Base-by-base conservation (phyloP, 352 stramenopile genomes). In the Phytopythium sindhum region DNA sequence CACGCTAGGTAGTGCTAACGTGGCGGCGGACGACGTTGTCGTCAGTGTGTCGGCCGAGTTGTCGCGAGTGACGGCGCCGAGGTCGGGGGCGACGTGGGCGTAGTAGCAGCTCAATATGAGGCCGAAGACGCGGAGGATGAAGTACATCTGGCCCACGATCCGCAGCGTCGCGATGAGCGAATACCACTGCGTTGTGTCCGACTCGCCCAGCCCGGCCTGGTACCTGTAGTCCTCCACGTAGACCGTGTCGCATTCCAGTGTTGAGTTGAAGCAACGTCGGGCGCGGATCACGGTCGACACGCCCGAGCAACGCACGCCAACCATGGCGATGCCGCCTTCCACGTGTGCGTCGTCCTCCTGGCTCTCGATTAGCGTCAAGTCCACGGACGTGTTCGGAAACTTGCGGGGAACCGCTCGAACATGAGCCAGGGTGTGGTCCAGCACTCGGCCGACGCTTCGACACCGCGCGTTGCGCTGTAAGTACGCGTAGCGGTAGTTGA, bases 171-270 rank as follows among this genome's bases (percentile, higher is more conserved):
- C 61, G 0, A 84, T 61, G 5, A 81, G 31, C n/a, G 42, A 23
- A 59, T 68, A 79, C 76, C 73, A 82, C 29, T 72, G 60, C 4
- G 64, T 39, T 28, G 67, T 52, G 56, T 76, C 59, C 1, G 67
- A 67, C 41, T 56, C 69, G 5, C 83, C 5, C 0, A 73, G 33
- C 0, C 57, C 69, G 11, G 59, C 64, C 64, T 81, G 64, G 37
- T 81, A 81, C 0, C 79, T 70, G 33, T 77, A 78, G 39, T 86
- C 75, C 24, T 78, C 61, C 7, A 84, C 57, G 11, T 66, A 84
- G 5, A 35, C 55, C 28, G 53, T 47, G 6, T 59, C 53, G 23
- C 53, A 59, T n/a, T 24, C 53, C 24, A 19, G 26, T 5, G 5
- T 21, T 10, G 26, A 10, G 15, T 11, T 29, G 24, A 9, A 31